Base-by-base conservation (phyloP, 805 yeast genomes). In the Tetrapisispora arboricola region DNA sequence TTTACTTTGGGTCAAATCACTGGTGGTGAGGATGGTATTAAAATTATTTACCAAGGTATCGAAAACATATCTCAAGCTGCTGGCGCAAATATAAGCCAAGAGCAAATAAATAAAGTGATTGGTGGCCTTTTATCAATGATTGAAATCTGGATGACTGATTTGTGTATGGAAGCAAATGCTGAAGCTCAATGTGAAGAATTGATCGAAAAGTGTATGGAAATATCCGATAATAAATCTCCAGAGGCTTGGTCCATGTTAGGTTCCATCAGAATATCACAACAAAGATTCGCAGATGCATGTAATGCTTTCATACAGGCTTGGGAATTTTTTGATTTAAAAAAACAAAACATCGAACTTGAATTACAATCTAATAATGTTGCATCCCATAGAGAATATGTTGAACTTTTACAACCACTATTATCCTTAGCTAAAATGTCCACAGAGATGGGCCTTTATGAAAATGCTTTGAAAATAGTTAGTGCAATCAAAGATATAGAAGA, bases 101-200 rank as follows among this genome's bases (percentile, higher is more conserved):
- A 69, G 44, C 62, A 73, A 32, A 58, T 72, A 16, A 73, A 73
- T 47, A 84, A 82, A 56, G 57, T 85, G 36, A 76, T 81, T 47
- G 83, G 79, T 55, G 95, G 90, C 0, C 66, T 85, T 21, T 78
- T 90, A 49, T 80, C 95, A 6, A 73, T 81, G 66, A 83, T 92
- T 54, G 98, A 90, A 62, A 82, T 85, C 43, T 88, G 95, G 95
- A 85, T 87, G 96, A 90, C 97, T 1, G 96, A 90, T 66, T 67
- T 88, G 48, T 88, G 97, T 66, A 86, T 88, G 95, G 94, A 85
- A 53, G 77, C 77, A 3, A 78, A 80, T 49, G 97, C 97, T 2
- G 97, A 92, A 62, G 18, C 59, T 8, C 72, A 76, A 58, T 92
- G 97, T 64, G 83, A 87, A 51, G 69, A 69, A 41, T 68, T 84